Percentiles rank a stretch among this genome's conserved stretches.
Evolutionary conservation across 768 basidiomycete genomes (phyloP).

Genomic region (Pleurotus tuoliensis): DNA sequence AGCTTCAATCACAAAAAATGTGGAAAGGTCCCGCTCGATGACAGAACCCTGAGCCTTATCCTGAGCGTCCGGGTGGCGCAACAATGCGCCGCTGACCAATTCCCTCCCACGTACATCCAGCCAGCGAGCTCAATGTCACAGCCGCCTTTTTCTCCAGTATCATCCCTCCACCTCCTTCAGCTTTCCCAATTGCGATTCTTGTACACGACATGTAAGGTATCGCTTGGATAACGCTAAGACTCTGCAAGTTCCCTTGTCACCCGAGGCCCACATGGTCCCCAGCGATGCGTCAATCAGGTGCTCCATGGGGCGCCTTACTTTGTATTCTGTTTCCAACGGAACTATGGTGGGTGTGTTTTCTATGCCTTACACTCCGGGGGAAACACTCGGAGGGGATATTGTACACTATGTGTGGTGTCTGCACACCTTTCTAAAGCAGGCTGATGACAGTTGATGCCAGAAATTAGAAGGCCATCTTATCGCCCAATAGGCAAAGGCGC

Average conservation of each 20-base stretch:
- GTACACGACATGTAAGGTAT: neutral
- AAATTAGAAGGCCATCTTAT: neutral
- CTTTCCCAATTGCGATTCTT: neutral
- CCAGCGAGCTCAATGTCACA: neutral
- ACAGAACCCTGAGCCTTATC: neutral
- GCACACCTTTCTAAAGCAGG: too few species aligned
- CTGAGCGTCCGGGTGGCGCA: neutral
- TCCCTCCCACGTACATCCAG: neutral
- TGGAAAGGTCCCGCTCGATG: neutral
- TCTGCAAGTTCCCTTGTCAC: neutral
- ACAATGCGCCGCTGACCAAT: neutral
- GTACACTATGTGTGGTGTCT: neutral
- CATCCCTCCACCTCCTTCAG: neutral
- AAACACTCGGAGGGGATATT: neutral
- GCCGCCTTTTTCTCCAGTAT: neutral
- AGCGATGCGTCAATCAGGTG: conserved; percentile 5
- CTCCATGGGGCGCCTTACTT: neutral
- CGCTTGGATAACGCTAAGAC: neutral
- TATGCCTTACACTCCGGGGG: neutral
- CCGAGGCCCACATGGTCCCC: conserved; percentile 1
- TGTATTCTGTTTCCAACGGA: neutral
- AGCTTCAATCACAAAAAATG: neutral
- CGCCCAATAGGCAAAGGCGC: neutral
- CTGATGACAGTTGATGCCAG: neutral
- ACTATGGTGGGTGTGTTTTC: neutral